Base-by-base conservation (phyloP, 176 grass and related monocot species). In the Phoenix dactylifera region DNA sequence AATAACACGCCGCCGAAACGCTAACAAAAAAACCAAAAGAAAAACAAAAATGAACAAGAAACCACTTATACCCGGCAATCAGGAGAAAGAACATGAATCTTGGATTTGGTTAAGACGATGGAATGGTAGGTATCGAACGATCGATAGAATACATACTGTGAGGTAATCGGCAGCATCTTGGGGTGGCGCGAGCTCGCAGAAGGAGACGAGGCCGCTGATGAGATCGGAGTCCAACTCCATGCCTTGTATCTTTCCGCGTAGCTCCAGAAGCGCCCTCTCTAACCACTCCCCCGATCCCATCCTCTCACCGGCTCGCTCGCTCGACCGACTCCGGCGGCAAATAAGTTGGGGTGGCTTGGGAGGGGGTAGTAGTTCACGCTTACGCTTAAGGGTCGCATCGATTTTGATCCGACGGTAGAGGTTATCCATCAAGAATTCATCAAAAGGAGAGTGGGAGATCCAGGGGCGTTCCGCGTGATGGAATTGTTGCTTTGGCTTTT, bases 151-250 rank as follows among this genome's bases (percentile, higher is more conserved):
- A 83, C 83, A 49, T 26, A 97, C 93, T 54, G 65, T 67, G 49
- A 97, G 83, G 74, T 97, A 97, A 73, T 88, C 88, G 57, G 93
- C 87, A 20, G 87, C 81, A 65, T 97, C 87, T 24, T 69, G 73
- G 15, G 87, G 87, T 68, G 93, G 87, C 24, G 87, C 93, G 70
- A 97, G 84, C 76, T 97, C 84, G 70, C 93, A 97, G 68, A 92
- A 97, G 73, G 93, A 92, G 49, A 97, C 87, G 76, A 97, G 93
- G 35, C 87, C 87, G 18, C 79, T 80, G 75, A 97, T 88, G 73
- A 97, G 93, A 61, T 91, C 93, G 1, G 61, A 64, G 60, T 97
- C 87, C 16, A 97, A 67, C 52, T 85, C 72, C 53, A 92, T 58
- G 24, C 72, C 67, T 16, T 78, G 81, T 18, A 83, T 80, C 19